Evolutionary conservation across 2,329 filamentous ascomycete genomes (phyloP).

Genomic region (Colletotrichum orchidophilum): DNA sequence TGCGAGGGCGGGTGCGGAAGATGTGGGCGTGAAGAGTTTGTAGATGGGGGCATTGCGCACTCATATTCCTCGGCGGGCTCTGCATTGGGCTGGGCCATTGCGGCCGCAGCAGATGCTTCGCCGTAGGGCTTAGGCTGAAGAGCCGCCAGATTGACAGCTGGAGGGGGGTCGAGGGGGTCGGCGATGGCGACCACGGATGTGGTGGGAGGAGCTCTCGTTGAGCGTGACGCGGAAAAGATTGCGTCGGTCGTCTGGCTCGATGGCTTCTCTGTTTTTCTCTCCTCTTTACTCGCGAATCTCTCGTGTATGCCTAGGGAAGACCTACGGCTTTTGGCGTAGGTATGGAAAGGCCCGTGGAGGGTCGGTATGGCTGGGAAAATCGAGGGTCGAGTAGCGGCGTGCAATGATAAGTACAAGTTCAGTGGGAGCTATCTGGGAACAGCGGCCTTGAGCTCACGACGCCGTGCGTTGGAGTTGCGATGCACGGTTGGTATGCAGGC

Average conservation of each 20-base stretch:
- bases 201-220: conserved; percentile 18
- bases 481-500: background rate
- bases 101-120: conserved; percentile 73
- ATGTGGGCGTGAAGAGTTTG: background rate
- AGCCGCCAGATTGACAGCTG: conserved; percentile 67
- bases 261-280: background rate
- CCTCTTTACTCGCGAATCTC: background rate
- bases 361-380: background rate
- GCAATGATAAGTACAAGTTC: background rate
- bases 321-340: conserved; percentile 5
- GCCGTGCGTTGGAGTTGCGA: conserved; percentile 10
- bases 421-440: background rate
- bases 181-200: conserved; percentile 7
- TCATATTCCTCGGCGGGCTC: conserved; percentile 73
- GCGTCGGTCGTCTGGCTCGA: conserved; percentile 9
- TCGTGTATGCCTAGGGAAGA: background rate
- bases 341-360: background rate
- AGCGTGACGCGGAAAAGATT: conserved; percentile 3
- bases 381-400: background rate
- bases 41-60: conserved; percentile 51
- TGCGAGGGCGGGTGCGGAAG: background rate
- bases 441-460: background rate
- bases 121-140: conserved; percentile 69
- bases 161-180: conserved; percentile 29
- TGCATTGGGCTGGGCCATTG: conserved; percentile 75